Conservation (phyloP, 306 rosid species). For the Vigna trinervia region DNA sequence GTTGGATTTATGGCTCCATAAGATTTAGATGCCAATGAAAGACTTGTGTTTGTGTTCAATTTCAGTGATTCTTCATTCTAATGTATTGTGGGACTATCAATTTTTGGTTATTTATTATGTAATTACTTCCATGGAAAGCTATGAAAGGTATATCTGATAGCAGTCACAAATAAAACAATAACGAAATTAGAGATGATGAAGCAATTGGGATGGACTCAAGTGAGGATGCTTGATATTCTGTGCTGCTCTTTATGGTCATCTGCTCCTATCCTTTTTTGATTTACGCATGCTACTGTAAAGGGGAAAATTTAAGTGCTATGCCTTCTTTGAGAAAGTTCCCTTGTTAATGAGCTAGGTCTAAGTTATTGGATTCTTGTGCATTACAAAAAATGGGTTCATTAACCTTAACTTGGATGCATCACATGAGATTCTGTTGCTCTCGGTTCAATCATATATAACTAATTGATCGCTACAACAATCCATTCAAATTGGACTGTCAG, state of each 20-base stretch:
- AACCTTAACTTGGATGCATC: background rate
- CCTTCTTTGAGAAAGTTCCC: background rate
- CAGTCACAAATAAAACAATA: background rate
- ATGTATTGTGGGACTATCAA: background rate
- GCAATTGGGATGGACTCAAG: background rate
- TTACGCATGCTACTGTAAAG: slow-evolving; percentile 3
- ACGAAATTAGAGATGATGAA: background rate
- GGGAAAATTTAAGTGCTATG: background rate
- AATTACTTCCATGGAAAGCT: background rate
- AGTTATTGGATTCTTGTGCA: background rate
- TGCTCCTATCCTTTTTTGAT: background rate
- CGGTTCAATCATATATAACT: background rate
- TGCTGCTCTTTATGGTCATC: background rate
- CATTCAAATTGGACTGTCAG: background rate
- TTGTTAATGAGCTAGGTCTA: background rate
- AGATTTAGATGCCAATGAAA: background rate
- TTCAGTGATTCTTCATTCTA: background rate
- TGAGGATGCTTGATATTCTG: background rate
- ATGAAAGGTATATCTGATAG: background rate
- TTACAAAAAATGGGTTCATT: background rate
- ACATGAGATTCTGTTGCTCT: background rate
- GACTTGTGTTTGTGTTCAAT: background rate
- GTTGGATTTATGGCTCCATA: background rate
- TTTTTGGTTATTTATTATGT: background rate
- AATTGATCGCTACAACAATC: background rate